Percentiles rank a stretch among this genome's conserved stretches.
Conservation (phyloP, 1,284 basidiomycete genomes). For the Macrocybe sp. region DNA sequence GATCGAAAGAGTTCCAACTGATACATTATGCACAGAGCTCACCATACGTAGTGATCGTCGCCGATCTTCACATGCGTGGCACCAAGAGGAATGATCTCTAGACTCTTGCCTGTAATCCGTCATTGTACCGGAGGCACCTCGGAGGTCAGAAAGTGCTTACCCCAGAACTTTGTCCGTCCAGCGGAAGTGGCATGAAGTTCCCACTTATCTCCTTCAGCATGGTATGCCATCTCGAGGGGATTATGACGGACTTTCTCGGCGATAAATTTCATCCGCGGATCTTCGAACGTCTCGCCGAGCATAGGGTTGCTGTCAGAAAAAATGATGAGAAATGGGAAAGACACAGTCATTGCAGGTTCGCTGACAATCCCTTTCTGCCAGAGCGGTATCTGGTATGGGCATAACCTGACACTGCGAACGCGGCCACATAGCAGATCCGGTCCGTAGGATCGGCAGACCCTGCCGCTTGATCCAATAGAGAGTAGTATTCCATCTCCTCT, state of each 20-base stretch:
- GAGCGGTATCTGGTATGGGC: conserved; percentile 77
- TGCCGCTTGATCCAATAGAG: conserved; percentile 66
- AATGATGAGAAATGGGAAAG: conserved; percentile 9
- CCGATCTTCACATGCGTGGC: conserved; percentile 61
- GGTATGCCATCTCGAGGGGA: conserved; percentile 80
- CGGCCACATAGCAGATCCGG: conserved; percentile 73
- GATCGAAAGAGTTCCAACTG: neutral
- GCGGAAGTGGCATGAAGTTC: conserved; percentile 65
- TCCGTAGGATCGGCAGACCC: conserved; percentile 59
- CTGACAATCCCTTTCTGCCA: conserved; percentile 85
- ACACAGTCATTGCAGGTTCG: conserved; percentile 12
- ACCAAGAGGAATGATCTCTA: conserved; percentile 80
- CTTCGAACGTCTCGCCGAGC: conserved; percentile 87
- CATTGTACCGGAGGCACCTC: conserved; percentile 16
- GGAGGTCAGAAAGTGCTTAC: conserved; percentile 35
- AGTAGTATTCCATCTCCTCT: conserved; percentile 81
- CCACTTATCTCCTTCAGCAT: conserved; percentile 77
- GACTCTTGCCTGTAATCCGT: conserved; percentile 60
- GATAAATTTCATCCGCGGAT: conserved; percentile 73
- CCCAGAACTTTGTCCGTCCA: conserved; percentile 89
- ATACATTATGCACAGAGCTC: conserved; percentile 12
- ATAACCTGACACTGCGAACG: conserved; percentile 82
- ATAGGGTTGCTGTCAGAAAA: conserved; percentile 66
- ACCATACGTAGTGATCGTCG: conserved; percentile 67
- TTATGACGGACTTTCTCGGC: conserved; percentile 89